Evolutionary conservation across 495 filamentous ascomycete species (phyloP), one percentile per base, ranked within the genome.

Genomic region (Lindgomyces ingoldianus): DNA sequence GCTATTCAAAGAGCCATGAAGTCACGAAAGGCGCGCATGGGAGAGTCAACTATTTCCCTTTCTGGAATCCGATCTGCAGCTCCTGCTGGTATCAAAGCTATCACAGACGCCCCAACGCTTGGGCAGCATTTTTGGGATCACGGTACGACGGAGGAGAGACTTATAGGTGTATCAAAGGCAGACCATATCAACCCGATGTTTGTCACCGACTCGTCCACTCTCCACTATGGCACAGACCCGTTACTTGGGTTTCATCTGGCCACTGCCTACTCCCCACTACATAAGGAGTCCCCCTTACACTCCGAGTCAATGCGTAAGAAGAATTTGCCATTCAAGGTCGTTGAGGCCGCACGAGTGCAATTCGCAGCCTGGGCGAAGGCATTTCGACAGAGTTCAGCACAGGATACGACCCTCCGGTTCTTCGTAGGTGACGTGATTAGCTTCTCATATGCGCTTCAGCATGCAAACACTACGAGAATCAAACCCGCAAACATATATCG

Each of bases 161-260:
- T 1, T n/a, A 49, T 68, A n/a, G 3, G 25, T 1, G 21, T 39
- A 12, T 21, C 46, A 12, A 53, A 36, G 39, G n/a, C 55, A 10
- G 59, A 60, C 41, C 30, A 60, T 46, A 47, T 60, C 19, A 78
- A 79, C 57, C 76, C 76, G 18, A 75, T 71, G 62, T 76, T 79
- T 62, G 36, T 36, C 22, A 53, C 12, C 27, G 29, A 53, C 21
- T 48, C 47, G 4, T 48, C 56, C 12, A 65, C 51, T 14, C 48
- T 72, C 22, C 64, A 72, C 42, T 71, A 71, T 39, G 70, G 70
- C 19, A 51, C 57, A 19, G 52, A 72, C 45, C 70, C 70, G 3
- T 49, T 72, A 2, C 57, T 65, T 54, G 70, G 70, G 2, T 72
- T 68, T 36, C 70, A 71, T 53, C 58, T 62, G 29, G 68, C 63